Base-by-base conservation (phyloP, 2,329 filamentous ascomycete species). In the Exophiala sp. region DNA sequence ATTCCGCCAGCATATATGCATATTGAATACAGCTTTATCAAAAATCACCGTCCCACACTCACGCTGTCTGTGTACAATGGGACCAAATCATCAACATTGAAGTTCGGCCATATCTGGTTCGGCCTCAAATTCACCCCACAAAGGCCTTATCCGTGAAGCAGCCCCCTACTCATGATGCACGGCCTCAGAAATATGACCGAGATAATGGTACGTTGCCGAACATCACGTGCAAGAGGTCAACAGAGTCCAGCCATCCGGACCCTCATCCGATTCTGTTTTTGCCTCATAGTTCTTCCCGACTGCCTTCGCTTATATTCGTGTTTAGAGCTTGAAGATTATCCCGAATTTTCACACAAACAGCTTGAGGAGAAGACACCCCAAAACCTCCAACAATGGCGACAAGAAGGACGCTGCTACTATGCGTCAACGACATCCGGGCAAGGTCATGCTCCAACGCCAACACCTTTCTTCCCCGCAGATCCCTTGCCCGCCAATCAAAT, bases 111-210 rank as follows among this genome's bases (percentile, higher is more conserved):
- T 29, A 29, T 29, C 7, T 29, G 2, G 8, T 3, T 42, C 53
- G 53, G 53, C 44, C 32, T 40, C 44, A 52, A 45, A 29, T 5
- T 8, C 36, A n/a, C 36, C 36, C 36, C 36, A 40, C 36, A 40
- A 29, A 29, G 24, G 24, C 24, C 24, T 18, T 14, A 16, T 40
- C 36, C 18, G 36, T 14, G 16, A 40, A 40, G 1, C 35, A n/a
- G 35, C n/a, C n/a, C n/a, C n/a, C 36, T 18, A 4, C 12, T 3
- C 24, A 29, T 29, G 24, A 2, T 20, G 1, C 7, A 42, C 55
- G 55, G 55, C 39, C n/a, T 48, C 47, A 57, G 34, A 57, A 57
- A 50, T 47, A 57, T 45, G 5, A 21, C 55, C 55, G 55, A 46
- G 16, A n/a, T 10, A 5, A 6, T 21, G 24, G 9, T 20, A 32